Percentiles rank a stretch among this genome's conserved stretches.
These are phyloP conservation scores for Cucurbita pepo DNA, from an alignment of 306 rosid genomes.

Conservation along the genomic window DNA sequence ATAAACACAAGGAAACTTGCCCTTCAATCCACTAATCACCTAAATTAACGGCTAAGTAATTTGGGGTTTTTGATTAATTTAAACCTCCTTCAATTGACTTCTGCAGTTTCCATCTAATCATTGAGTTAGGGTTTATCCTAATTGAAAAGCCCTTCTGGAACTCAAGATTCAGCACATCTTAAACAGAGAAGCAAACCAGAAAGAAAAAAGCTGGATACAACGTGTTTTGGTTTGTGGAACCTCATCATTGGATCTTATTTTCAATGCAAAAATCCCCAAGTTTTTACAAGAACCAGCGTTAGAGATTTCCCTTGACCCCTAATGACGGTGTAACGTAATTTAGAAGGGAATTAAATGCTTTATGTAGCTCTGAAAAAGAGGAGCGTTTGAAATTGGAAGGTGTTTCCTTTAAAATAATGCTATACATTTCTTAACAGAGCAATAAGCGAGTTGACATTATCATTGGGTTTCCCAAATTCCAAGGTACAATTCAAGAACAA, in stretches of 20 bases:
- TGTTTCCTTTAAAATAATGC: neutral
- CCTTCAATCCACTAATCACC: constrained; percentile 35
- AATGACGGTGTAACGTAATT: constrained; percentile 2
- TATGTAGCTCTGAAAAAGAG: constrained; percentile 8
- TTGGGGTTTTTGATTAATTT: neutral
- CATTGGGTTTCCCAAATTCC: neutral
- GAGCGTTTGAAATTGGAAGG: neutral
- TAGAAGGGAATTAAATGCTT: constrained; percentile 2
- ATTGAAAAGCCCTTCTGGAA: constrained; percentile 13
- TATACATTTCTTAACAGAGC: neutral
- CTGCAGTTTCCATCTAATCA: constrained; percentile 41
- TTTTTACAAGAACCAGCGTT: neutral
- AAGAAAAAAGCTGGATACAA: constrained; percentile 44
- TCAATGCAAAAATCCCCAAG: neutral
- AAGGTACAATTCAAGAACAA: neutral
- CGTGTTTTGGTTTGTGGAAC: constrained; percentile 4
- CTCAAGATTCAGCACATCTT: constrained; percentile 17
- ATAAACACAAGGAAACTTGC: constrained; percentile 36
- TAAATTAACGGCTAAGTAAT: constrained; percentile 25
- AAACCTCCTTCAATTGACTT: constrained; percentile 28
- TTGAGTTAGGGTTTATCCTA: constrained; percentile 16
- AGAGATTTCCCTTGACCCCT: neutral
- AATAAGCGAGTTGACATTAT: neutral
- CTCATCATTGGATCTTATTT: neutral
- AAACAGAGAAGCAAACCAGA: constrained; percentile 28